These are phyloP conservation scores for Diaporthe longicolla DNA, from an alignment of 2,329 filamentous ascomycete species.

Conservation along the genomic window DNA sequence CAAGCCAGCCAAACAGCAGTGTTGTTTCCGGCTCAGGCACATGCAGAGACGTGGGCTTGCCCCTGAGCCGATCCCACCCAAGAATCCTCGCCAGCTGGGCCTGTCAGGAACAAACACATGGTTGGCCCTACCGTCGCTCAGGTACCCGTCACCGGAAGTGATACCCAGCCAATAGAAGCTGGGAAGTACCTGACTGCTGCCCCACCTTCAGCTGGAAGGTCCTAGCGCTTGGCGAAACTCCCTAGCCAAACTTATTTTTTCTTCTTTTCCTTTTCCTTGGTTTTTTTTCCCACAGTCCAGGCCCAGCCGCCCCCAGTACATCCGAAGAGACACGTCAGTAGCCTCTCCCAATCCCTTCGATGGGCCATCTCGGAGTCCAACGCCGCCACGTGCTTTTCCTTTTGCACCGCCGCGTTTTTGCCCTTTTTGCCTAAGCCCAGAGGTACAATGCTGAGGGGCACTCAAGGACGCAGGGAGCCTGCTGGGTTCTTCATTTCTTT, in stretches of 20 bases:
- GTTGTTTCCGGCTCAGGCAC: slow-evolving; percentile 31
- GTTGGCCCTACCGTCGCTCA: slow-evolving; percentile 51
- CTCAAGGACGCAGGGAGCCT: slow-evolving; percentile 4
- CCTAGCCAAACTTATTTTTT: slow-evolving; percentile 32
- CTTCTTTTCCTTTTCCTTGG: slow-evolving; percentile 27
- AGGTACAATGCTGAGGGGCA: neutral
- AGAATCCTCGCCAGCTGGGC: slow-evolving; percentile 45
- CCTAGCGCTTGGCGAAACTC: slow-evolving; percentile 32
- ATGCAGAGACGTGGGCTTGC: slow-evolving; percentile 36
- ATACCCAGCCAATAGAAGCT: slow-evolving; percentile 51
- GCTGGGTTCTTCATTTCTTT: slow-evolving; percentile 7
- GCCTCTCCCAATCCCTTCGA: slow-evolving; percentile 7
- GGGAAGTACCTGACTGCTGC: slow-evolving; percentile 40
- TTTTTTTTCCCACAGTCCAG: slow-evolving; percentile 1
- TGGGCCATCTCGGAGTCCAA: neutral
- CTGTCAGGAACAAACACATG: slow-evolving; percentile 58
- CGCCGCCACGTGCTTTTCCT: slow-evolving; percentile 7
- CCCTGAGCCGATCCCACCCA: slow-evolving; percentile 41
- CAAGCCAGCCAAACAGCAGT: slow-evolving; percentile 32
- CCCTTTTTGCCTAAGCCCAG: neutral
- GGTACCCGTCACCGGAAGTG: slow-evolving; percentile 57
- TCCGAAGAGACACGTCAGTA: slow-evolving; percentile 29
- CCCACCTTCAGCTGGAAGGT: slow-evolving; percentile 41
- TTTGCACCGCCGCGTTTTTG: slow-evolving; percentile 11
- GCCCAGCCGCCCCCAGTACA: slow-evolving; percentile 13